Evolutionary conservation across 2,329 filamentous ascomycete genomes (phyloP), one percentile per base, ranked within the genome.

Genomic region (Claviceps pazoutovae): DNA sequence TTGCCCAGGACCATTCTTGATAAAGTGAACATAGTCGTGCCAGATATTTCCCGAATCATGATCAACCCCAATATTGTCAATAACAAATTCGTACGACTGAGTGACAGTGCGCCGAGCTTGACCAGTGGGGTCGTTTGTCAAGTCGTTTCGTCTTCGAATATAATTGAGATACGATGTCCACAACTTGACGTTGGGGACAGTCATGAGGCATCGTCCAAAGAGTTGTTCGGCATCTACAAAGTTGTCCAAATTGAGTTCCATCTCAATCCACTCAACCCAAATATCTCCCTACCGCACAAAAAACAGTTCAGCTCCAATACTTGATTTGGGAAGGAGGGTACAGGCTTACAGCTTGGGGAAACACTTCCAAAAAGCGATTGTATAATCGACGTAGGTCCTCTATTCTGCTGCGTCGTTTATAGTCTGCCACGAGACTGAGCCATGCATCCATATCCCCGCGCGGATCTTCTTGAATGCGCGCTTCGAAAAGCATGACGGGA

Each of bases 161-260:
- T 97, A 96, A 68, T 96, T 89, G 55, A 98, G 80, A 65, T 98
- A 98, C 36, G 89, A 79, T 6, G 86, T 88, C 88, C 90, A 98
- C 19, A 98, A 78, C 55, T 86, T 80, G 41, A 97, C 84, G 64
- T 91, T 87, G 11, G 87, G 84, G 19, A 93, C 83, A 8, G 79
- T 79, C 59, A 88, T 76, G 41, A 98, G 78, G 36, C 86, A 89
- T 58, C 82, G 80, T 56, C 80, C 82, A 66, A 98, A 95, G 21
- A 98, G 83, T 50, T 82, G 76, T 66, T 96, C 91, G 16, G 94
- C 83, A 46, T 81, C 80, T 53, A 77, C 75, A 54, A 93, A 84
- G 57, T 95, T 87, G 60, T 95, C 88, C 53, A 89, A 75, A 57
- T 88, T 84, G 34, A 94, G 79, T 68, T 98, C 93, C 81, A 96